A percentile compares a stretch with the other conserved stretches of the same genome.
These are phyloP conservation scores for Comarum palustre DNA, from an alignment of 306 rosid genomes.

Conservation along the genomic window DNA sequence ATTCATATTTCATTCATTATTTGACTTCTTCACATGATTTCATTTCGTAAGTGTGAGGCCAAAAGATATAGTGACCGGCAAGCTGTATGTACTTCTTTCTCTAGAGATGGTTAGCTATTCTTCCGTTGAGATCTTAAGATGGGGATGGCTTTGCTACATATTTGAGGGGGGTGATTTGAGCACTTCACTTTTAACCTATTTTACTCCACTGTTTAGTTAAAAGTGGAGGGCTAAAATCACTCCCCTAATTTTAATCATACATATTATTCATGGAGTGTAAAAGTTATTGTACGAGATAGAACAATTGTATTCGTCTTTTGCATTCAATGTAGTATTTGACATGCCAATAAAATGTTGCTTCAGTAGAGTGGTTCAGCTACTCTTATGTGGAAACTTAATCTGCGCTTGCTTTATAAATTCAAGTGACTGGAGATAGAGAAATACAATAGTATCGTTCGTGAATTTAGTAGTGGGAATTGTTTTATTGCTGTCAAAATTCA, in stretches of 20 bases:
- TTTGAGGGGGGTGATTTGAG: neutral
- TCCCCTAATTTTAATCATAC: neutral
- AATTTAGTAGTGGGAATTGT: neutral
- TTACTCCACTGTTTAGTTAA: neutral
- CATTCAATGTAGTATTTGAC: neutral
- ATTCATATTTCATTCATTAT: slow-evolving; percentile 1
- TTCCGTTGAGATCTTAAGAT: neutral
- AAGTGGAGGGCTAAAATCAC: neutral
- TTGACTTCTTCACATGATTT: neutral
- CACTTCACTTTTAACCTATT: neutral
- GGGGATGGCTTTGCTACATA: neutral
- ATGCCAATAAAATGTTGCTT: neutral
- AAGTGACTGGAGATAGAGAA: neutral
- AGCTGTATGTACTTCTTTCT: slow-evolving; percentile 3
- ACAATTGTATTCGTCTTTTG: neutral
- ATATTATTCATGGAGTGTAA: neutral
- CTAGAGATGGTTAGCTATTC: slow-evolving; percentile 7
- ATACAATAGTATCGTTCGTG: neutral
- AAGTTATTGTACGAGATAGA: neutral
- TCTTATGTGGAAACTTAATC: neutral
- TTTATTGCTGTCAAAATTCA: neutral
- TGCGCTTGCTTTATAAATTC: neutral
- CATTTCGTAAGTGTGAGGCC: neutral
- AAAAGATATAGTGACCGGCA: neutral
- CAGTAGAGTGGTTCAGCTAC: neutral